Evolutionary conservation across 768 basidiomycete genomes (phyloP).

Genomic region (Kwoniella shandongensis): DNA sequence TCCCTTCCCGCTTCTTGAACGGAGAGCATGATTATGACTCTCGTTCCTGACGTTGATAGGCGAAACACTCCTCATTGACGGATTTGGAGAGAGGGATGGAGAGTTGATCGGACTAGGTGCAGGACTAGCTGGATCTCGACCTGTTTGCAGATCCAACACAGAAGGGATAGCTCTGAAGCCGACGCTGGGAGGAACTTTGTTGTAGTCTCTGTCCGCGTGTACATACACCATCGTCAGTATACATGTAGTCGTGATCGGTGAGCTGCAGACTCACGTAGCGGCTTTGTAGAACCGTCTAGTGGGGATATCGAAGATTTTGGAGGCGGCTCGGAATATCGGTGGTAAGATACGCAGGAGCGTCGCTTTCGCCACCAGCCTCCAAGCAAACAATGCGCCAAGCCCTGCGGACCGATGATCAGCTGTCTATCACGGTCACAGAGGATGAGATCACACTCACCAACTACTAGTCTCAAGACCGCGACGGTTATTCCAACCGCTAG

Average conservation of each 20-base stretch:
- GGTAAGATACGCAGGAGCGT: slow-evolving; percentile 72
- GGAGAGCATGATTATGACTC: neutral
- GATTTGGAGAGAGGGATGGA: neutral
- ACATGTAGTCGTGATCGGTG: neutral
- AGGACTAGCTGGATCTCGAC: neutral
- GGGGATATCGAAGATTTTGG: slow-evolving; percentile 63
- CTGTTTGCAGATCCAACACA: slow-evolving; percentile 23
- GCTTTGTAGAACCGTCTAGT: slow-evolving; percentile 84
- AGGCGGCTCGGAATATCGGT: slow-evolving; percentile 73
- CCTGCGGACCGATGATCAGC: slow-evolving; percentile 56
- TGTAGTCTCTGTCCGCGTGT: slow-evolving; percentile 61
- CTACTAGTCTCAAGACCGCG: slow-evolving; percentile 17
- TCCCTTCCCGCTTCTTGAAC: too few relatives aligned
- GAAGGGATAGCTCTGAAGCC: slow-evolving; percentile 24
- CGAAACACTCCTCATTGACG: too few relatives aligned
- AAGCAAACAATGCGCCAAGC: slow-evolving; percentile 73
- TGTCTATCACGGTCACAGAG: neutral
- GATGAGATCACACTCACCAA: slow-evolving; percentile 30
- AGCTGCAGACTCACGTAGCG: slow-evolving; percentile 62
- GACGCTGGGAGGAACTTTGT: slow-evolving; percentile 8
- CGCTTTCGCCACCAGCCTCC: slow-evolving; percentile 85
- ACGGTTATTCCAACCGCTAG: slow-evolving; percentile 3
- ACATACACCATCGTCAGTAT: slow-evolving; percentile 1
- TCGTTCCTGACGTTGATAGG: neutral
- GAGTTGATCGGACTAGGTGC: slow-evolving; percentile 8